phyloP scores from a whole-genome alignment of 306 rosid genomes.

The Prunus davidiana region DNA sequence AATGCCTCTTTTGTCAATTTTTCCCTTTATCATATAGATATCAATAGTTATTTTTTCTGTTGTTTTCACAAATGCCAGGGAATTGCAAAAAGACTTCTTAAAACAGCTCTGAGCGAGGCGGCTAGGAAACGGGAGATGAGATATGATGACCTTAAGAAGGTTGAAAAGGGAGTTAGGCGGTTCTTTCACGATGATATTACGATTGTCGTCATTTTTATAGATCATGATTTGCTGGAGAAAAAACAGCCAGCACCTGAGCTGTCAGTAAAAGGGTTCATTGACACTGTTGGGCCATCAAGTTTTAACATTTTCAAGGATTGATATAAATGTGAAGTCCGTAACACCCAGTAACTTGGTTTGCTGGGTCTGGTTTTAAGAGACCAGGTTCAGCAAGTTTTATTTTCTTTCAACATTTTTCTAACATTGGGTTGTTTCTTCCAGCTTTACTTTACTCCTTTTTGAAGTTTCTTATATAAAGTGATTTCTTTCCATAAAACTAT shows the following conservation, averaged over 20 bases:
- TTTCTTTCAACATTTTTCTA: constrained; percentile 47
- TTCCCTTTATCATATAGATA: background rate
- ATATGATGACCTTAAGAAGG: constrained; percentile 67
- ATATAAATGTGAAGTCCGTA: constrained; percentile 40
- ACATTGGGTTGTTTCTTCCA: constrained; percentile 45
- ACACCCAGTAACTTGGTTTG: constrained; percentile 33
- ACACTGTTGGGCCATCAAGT: constrained; percentile 68
- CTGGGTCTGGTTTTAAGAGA: constrained; percentile 28
- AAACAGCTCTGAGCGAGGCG: constrained; percentile 63
- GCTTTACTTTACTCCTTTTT: constrained; percentile 23
- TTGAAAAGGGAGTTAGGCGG: constrained; percentile 67
- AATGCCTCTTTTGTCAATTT: background rate
- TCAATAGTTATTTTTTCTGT: background rate
- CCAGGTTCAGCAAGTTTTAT: constrained; percentile 30
- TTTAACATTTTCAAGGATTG: constrained; percentile 45
- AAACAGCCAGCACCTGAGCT: constrained; percentile 50
- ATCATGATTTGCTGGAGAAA: constrained; percentile 54
- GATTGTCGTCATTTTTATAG: constrained; percentile 67
- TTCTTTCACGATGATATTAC: constrained; percentile 80
- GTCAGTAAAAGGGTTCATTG: constrained; percentile 66
- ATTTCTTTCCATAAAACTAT: constrained; percentile 1
- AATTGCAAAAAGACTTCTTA: constrained; percentile 65
- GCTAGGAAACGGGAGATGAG: constrained; percentile 68
- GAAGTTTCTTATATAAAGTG: constrained; percentile 15
- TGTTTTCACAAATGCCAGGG: constrained; percentile 48